phyloP scores from a whole-genome alignment of 495 filamentous ascomycete species.

The Jackrogersella minutella region DNA sequence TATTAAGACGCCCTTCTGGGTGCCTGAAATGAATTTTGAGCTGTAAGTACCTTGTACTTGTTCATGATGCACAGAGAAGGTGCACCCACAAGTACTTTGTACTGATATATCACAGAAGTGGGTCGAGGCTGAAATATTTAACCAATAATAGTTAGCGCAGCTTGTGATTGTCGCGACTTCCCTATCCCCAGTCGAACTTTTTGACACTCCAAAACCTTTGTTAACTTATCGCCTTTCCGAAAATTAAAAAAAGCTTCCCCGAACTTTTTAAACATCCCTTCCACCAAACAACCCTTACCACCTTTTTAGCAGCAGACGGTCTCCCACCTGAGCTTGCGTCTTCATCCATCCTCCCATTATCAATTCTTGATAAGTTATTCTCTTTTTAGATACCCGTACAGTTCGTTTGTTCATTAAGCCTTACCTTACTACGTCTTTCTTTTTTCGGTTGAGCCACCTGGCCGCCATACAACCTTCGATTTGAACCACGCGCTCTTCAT shows the following conservation, averaged over 20 bases:
- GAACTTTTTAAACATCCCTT: too few relatives aligned
- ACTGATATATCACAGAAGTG: constrained; percentile 21
- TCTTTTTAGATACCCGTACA: constrained; percentile 38
- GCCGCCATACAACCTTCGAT: constrained; percentile 12
- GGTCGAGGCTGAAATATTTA: constrained; percentile 27
- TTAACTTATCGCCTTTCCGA: constrained; percentile 24
- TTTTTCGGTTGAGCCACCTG: constrained; percentile 28
- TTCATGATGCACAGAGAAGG: not conserved
- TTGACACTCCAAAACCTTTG: constrained; percentile 35
- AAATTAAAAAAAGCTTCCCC: constrained; percentile 32
- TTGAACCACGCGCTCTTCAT: constrained; percentile 23
- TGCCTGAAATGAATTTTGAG: too few relatives aligned
- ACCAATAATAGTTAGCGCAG: constrained; percentile 15
- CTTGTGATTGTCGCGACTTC: constrained; percentile 39
- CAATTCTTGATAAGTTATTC: constrained; percentile 21
- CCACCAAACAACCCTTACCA: not conserved
- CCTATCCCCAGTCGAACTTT: constrained; percentile 32
- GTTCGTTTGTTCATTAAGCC: constrained; percentile 19
- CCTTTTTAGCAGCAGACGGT: constrained; percentile 10
- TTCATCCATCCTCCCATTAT: constrained; percentile 2
- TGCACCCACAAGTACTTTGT: constrained; percentile 12
- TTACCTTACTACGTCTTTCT: not conserved
- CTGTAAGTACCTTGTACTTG: not conserved
- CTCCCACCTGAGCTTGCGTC: not conserved
- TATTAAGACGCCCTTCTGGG: too few relatives aligned